These are phyloP conservation scores for Salmacisia buchloeana DNA, from an alignment of 1,284 basidiomycete genomes.

Conservation along the genomic window DNA sequence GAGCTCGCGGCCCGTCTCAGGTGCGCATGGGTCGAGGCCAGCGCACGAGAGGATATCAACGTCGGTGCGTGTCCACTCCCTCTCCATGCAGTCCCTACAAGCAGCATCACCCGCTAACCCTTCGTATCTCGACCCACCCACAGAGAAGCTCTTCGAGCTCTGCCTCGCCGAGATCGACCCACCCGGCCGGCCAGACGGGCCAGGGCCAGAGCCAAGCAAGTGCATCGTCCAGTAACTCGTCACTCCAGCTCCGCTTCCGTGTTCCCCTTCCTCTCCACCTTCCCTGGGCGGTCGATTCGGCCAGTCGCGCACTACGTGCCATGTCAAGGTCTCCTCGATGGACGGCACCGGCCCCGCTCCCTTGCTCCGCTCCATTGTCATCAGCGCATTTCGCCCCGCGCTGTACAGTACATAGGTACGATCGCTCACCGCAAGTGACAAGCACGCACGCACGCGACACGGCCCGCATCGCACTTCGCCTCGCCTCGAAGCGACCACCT, in stretches of 20 bases:
- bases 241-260: neutral
- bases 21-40: constrained; percentile 47
- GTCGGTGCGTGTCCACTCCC: constrained; percentile 26
- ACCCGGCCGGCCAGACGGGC: constrained; percentile 31
- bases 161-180: constrained; percentile 46
- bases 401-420: too few relatives aligned
- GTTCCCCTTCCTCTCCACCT: neutral
- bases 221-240: constrained; percentile 40
- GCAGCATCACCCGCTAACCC: neutral
- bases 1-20: constrained; percentile 40
- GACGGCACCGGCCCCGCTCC: too few relatives aligned
- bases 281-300: neutral
- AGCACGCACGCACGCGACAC: too few relatives aligned
- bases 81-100: neutral
- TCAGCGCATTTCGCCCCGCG: too few relatives aligned
- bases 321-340: too few relatives aligned
- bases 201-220: constrained; percentile 42
- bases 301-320: too few relatives aligned
- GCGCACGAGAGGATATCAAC: constrained; percentile 46
- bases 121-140: neutral
- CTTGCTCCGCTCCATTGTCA: too few relatives aligned
- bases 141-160: constrained; percentile 46
- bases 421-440: too few relatives aligned
- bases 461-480: too few relatives aligned
- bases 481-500: too few relatives aligned